These are phyloP conservation scores for Fusarium pseudonygamai DNA, from an alignment of 2,329 filamentous ascomycete species.

Conservation along the genomic window DNA sequence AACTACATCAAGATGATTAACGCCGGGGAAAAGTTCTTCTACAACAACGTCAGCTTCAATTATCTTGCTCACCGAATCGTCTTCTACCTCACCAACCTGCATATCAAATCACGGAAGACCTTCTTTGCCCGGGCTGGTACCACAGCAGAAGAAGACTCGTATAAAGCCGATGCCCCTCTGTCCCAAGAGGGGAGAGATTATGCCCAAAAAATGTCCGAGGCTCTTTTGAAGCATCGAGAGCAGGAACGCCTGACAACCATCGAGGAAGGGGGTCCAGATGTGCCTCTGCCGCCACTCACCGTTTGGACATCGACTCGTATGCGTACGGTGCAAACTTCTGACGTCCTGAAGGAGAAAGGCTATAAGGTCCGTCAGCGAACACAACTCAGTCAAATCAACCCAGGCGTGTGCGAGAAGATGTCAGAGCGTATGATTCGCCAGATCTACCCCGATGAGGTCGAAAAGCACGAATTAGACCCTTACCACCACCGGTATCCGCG, in stretches of 20 bases:
- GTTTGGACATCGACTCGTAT: conserved; percentile 96
- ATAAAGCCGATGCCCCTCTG: conserved; percentile 88
- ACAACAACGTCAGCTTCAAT: conserved; percentile 97
- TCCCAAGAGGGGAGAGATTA: conserved; percentile 84
- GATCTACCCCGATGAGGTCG: conserved; percentile 88
- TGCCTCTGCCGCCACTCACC: conserved; percentile 79
- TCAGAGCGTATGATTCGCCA: conserved; percentile 82
- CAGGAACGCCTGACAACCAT: conserved; percentile 78
- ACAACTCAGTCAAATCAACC: conserved; percentile 97
- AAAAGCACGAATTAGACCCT: conserved; percentile 91
- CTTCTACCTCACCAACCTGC: conserved; percentile 96
- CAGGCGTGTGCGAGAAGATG: conserved; percentile 94
- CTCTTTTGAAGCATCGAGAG: conserved; percentile 83
- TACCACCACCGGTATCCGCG: conserved; percentile 97
- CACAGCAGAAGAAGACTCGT: conserved; percentile 87
- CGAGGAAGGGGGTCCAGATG: conserved; percentile 72
- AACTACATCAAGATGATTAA: conserved; percentile 99
- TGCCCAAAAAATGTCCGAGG: conserved; percentile 85
- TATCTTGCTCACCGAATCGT: conserved; percentile 97
- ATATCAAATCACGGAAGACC: conserved; percentile 93
- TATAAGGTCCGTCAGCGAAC: conserved; percentile 91
- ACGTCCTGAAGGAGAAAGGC: conserved; percentile 79
- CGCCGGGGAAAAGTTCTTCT: conserved; percentile 88
- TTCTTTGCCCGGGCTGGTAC: conserved; percentile 92
- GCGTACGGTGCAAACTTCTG: conserved; percentile 88